Evolutionary conservation across 805 yeast genomes (phyloP).

Genomic region (Candida nitratophila): DNA sequence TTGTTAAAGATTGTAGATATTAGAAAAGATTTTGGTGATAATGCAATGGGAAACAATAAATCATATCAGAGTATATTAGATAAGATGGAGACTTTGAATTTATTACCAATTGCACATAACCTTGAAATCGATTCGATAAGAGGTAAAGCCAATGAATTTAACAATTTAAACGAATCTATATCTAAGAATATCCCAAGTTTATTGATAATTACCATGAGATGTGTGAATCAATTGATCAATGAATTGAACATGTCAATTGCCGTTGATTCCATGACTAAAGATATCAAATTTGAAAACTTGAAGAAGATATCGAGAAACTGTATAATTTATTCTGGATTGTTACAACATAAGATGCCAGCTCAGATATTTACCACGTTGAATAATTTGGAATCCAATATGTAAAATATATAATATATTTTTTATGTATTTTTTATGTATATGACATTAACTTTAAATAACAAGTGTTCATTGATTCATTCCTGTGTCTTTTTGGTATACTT

Average conservation of each 20-base stretch:
- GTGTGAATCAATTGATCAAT: constrained; percentile 46
- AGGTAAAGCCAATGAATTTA: constrained; percentile 60
- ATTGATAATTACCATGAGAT: constrained; percentile 74
- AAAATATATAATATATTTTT: background rate
- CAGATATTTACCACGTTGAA: constrained; percentile 71
- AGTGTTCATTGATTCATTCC: too few species aligned
- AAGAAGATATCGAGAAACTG: constrained; percentile 71
- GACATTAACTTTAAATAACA: background rate
- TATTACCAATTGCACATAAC: constrained; percentile 50
- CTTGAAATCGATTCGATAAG: constrained; percentile 54
- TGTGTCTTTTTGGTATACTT: constrained; percentile 33
- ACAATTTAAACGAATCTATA: constrained; percentile 58
- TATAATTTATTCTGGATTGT: constrained; percentile 92
- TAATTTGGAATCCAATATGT: constrained; percentile 42
- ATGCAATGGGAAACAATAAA: constrained; percentile 33
- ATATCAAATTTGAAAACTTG: constrained; percentile 48
- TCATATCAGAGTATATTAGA: constrained; percentile 33
- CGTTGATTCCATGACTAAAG: constrained; percentile 28
- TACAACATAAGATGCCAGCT: constrained; percentile 86
- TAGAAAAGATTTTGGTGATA: constrained; percentile 34
- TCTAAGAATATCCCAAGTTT: constrained; percentile 75
- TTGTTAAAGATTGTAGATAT: constrained; percentile 64
- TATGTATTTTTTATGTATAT: background rate
- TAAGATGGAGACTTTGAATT: constrained; percentile 48
- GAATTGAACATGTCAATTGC: constrained; percentile 22